Conservation (phyloP, 495 filamentous ascomycete genomes). For the Penicillium cinerascens region DNA sequence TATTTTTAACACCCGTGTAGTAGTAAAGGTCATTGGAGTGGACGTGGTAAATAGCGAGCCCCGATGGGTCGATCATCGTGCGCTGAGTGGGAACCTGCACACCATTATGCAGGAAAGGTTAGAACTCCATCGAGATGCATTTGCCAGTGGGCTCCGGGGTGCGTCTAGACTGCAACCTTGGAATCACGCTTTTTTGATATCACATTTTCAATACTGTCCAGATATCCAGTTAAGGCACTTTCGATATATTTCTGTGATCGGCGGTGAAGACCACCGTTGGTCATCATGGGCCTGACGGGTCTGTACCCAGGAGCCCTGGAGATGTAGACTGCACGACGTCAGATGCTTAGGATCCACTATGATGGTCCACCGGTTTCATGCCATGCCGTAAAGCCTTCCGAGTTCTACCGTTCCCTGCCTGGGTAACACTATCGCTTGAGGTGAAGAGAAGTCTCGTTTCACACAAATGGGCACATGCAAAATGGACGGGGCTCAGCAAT, state of each 20-base stretch:
- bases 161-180: neutral
- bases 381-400: neutral
- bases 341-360: neutral
- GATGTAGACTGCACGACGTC: neutral
- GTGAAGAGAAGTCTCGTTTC: neutral
- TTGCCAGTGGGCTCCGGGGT: slow-evolving; percentile 3
- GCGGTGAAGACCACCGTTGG: neutral
- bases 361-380: neutral
- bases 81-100: slow-evolving; percentile 1
- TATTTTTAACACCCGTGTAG: neutral
- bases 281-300: neutral
- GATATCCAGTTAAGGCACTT: neutral
- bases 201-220: neutral
- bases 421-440: neutral
- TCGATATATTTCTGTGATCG: neutral
- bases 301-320: neutral
- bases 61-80: neutral
- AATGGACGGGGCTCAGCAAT: neutral
- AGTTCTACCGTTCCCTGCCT: no score
- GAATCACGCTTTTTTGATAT: neutral
- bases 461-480: neutral
- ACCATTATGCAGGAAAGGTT: slow-evolving; percentile 8
- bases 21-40: no score
- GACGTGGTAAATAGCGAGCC: neutral
- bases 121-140: slow-evolving; percentile 6